Conservation (phyloP, 2,329 filamentous ascomycete species). For the Arthrobotrys entomopaga region DNA sequence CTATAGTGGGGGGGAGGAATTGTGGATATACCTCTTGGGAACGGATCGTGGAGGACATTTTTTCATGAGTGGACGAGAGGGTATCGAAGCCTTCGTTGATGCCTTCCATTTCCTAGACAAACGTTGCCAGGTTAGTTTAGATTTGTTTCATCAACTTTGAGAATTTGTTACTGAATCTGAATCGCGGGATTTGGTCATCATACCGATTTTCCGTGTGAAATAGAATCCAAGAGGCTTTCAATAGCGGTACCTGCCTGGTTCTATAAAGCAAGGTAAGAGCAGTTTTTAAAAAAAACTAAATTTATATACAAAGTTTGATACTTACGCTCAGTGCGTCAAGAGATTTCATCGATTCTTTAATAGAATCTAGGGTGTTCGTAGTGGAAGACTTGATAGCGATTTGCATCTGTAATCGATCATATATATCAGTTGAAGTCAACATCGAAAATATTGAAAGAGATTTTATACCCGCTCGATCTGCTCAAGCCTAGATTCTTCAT, state of each 20-base stretch:
- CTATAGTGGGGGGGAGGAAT: not conserved
- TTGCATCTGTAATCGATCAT: constrained; percentile 12
- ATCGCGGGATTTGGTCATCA: not conserved
- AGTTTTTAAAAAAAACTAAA: not conserved
- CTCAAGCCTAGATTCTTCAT: constrained; percentile 21
- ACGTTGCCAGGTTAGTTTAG: not conserved
- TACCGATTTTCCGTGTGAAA: constrained; percentile 21
- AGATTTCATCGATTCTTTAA: constrained; percentile 23
- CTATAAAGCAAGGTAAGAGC: not conserved
- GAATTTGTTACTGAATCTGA: not conserved
- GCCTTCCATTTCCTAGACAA: constrained; percentile 14
- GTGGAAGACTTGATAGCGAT: constrained; percentile 18
- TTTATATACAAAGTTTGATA: not conserved
- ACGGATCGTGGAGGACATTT: constrained; percentile 15
- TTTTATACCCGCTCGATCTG: constrained; percentile 17
- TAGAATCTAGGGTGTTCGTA: constrained; percentile 16
- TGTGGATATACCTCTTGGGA: constrained; percentile 21
- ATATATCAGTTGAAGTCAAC: not conserved
- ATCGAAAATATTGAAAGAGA: not conserved
- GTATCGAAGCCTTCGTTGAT: constrained; percentile 16
- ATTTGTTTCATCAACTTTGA: constrained; percentile 16
- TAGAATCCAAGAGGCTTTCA: constrained; percentile 26
- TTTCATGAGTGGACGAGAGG: constrained; percentile 19
- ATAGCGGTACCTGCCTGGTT: constrained; percentile 7
- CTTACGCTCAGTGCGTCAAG: constrained; percentile 11